Evolutionary conservation across 2,329 filamentous ascomycete species (phyloP), one percentile per base, ranked within the genome.

Genomic region (Botrytis porri): DNA sequence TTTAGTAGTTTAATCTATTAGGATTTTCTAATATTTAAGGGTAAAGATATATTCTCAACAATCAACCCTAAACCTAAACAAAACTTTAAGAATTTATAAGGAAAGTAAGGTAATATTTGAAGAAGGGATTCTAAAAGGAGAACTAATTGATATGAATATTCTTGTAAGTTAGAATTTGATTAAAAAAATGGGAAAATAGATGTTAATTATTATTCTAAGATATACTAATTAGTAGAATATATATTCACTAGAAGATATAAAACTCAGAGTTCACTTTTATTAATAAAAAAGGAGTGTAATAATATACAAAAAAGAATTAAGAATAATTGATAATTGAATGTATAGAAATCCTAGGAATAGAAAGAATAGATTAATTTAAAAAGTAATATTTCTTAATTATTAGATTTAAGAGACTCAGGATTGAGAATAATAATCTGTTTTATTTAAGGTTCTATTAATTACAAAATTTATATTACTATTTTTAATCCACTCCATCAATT

Each of bases 121-220:
- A n/a, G n/a, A n/a, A n/a, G n/a, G n/a, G n/a, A 45, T 2, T 3
- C 0, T 4, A 45, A 22, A 8, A 45, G 8, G 0, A 22, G 0
- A 0, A 22, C 8, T 45, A 9, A 9, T 45, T 0, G 8, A 45
- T 22, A 22, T 22, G 0, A 45, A 3, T 45, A 22, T 0, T 0
- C 2, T 45, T 45, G 3, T 0, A 45, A 9, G 4, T 45, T 1
- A 22, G 0, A 45, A 3, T 45, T 2, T 3, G 9, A 45, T 45
- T 45, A 0, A 0, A 45, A 45, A 9, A 22, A 22, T 45, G 0
- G 0, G 9, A 45, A 22, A 22, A 0, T 0, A 1, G 0, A 0
- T 45, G 0, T 0, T 9, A 45, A 3, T 0, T 3, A 45, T 0
- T 45, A 22, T 45, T 0, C 18, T 9, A 45, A 45, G 3, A 22